Evolutionary conservation across 2,329 filamentous ascomycete species (phyloP), one percentile per base, ranked within the genome.

Genomic region (Kalaharituber pfeilii): DNA sequence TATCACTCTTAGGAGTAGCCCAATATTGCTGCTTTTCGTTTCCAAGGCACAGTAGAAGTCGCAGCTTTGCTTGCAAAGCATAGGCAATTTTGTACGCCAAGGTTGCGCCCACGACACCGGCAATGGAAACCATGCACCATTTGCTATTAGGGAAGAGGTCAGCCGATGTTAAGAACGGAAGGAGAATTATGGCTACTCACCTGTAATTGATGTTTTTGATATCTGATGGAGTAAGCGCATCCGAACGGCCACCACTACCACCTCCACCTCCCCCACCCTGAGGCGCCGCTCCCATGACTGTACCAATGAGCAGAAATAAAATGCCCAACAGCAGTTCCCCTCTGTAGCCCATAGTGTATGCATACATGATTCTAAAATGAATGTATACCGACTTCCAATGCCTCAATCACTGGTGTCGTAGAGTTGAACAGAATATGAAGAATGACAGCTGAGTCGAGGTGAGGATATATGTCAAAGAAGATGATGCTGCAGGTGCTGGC

Each of bases 21-120:
- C 88, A 94, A 71, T 86, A 94, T 57, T 77, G 74, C 67, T 94
- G 87, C 1, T 75, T 81, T 60, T 85, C 82, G 69, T 86, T 86
- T 70, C 77, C 81, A 60, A 94, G 75, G 64, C 81, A 86, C 42
- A 82, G 75, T 45, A 94, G 49, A 18, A 61, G 56, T 24, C 59
- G 49, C 11, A 61, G 54, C n/a, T 56, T 57, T 11, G 44, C 49
- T 20, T 60, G 60, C 20, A 57, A 24, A 8, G 56, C 54, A 8
- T 29, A 52, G 39, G 53, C 33, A 9, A 57, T 15, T n/a, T 58
- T 51, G 36, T 59, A 58, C 15, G 58, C 28, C n/a, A 61, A 49
- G 27, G 59, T 58, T 24, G 60, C 36, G 20, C 52, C 54, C 11
- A 56, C 56, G 20, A 61, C 57, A 5, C 53, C 54, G 13, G 52